Percentiles rank a stretch among this genome's conserved stretches.
Evolutionary conservation across 176 grass and related monocot species (phyloP).

Genomic region (Pontederia paniculata): DNA sequence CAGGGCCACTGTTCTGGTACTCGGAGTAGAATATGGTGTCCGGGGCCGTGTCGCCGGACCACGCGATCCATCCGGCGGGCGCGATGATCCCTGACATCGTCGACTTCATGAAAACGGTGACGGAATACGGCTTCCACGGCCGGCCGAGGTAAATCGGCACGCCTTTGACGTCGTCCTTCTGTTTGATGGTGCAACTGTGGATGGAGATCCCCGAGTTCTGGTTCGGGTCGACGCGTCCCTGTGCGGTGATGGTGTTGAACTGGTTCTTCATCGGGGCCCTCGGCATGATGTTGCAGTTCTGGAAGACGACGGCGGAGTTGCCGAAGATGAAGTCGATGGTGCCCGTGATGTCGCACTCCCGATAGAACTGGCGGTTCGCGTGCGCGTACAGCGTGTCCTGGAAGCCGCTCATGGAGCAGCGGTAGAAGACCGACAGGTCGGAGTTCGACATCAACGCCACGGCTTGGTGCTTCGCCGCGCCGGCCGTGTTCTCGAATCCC

Average conservation of each 20-base stretch:
- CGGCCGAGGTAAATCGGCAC: conserved; percentile 46
- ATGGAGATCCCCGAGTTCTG: conserved; percentile 62
- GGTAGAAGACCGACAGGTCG: conserved; percentile 46
- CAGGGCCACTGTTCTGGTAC: conserved; percentile 56
- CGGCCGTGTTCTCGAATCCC: conserved; percentile 72
- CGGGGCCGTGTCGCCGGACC: conserved; percentile 24
- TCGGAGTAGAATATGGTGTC: conserved; percentile 60
- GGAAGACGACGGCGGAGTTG: conserved; percentile 69
- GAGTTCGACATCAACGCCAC: conserved; percentile 68
- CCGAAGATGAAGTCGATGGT: conserved; percentile 79
- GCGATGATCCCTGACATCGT: conserved; percentile 39
- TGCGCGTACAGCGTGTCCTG: conserved; percentile 87
- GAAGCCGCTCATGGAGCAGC: conserved; percentile 45
- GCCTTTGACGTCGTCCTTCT: conserved; percentile 17
- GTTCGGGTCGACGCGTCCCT: conserved; percentile 36
- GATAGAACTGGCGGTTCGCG: conserved; percentile 78
- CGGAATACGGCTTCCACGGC: conserved; percentile 55
- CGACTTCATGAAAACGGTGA: conserved; percentile 46
- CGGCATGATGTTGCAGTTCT: conserved; percentile 53
- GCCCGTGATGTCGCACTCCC: conserved; percentile 61
- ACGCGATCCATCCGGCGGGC: conserved; percentile 38
- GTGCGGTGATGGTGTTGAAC: conserved; percentile 52
- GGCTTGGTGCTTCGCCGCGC: conserved; percentile 46
- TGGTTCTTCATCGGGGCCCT: conserved; percentile 32
- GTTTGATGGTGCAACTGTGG: conserved; percentile 44